These are phyloP conservation scores for Neopestalotiopsis clavispora DNA, from an alignment of 2,329 filamentous ascomycete genomes.

Conservation along the genomic window DNA sequence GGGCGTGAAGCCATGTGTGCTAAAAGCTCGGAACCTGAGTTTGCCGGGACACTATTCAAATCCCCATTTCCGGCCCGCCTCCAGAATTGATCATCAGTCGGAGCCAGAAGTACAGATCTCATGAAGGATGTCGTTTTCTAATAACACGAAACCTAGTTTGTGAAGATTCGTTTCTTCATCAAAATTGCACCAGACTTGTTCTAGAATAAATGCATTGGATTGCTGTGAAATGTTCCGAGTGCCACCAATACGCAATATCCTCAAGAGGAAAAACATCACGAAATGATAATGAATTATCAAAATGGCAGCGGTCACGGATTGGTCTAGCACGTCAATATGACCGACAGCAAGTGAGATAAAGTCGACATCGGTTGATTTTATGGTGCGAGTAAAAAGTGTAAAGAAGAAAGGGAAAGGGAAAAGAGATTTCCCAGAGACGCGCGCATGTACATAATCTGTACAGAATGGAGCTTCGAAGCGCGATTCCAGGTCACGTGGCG, in stretches of 20 bases:
- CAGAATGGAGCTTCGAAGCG: neutral
- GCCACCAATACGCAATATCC: slow-evolving; percentile 33
- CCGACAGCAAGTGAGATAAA: slow-evolving; percentile 55
- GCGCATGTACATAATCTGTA: no score
- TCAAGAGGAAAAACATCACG: slow-evolving; percentile 27
- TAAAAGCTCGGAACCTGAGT: neutral
- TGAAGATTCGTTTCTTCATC: neutral
- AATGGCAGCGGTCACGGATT: slow-evolving; percentile 35
- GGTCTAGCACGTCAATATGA: slow-evolving; percentile 67
- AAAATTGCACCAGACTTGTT: neutral
- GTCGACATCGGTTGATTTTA: slow-evolving; percentile 63
- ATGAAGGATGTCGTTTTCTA: neutral
- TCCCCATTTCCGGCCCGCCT: neutral
- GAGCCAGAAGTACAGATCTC: neutral
- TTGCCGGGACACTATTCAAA: neutral
- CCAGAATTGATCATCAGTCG: neutral
- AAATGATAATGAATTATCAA: slow-evolving; percentile 17
- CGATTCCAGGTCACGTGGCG: slow-evolving; percentile 4
- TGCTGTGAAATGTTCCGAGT: slow-evolving; percentile 30
- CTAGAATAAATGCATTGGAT: neutral
- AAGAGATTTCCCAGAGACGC: slow-evolving; percentile 11
- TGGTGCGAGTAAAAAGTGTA: slow-evolving; percentile 57
- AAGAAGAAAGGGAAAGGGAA: slow-evolving; percentile 34
- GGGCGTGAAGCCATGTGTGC: neutral
- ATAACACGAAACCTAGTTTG: neutral